Evolutionary conservation across 345 rosid species (phyloP).

Genomic region (Acer saccharum): DNA sequence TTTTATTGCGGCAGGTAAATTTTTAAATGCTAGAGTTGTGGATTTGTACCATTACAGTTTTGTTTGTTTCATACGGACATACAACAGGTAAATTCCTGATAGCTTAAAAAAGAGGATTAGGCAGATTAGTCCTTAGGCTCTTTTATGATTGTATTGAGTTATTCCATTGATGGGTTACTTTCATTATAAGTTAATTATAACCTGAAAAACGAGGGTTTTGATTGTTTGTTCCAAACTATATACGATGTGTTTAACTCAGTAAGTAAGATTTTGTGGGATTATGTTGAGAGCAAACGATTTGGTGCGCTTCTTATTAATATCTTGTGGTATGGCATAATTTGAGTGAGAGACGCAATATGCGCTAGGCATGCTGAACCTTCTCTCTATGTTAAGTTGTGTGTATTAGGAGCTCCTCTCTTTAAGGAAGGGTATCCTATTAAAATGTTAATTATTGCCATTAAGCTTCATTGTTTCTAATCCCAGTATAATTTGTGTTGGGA

Average conservation of each 20-base stretch:
- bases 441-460: not conserved
- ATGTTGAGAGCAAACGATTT: not conserved
- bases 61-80: not conserved
- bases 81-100: not conserved
- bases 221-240: not conserved
- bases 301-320: not conserved
- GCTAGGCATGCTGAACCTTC: no score
- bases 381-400: no score
- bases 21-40: not conserved
- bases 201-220: not conserved
- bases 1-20: not conserved
- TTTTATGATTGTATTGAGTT: not conserved
- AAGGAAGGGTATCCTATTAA: not conserved
- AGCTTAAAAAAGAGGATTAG: not conserved
- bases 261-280: not conserved
- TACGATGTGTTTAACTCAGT: not conserved
- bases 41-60: not conserved
- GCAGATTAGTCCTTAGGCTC: not conserved
- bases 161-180: conserved; percentile 1
- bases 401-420: not conserved
- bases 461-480: not conserved
- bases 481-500: not conserved
- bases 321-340: no score
- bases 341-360: no score
- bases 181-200: not conserved